Conservation (phyloP, 2,329 filamentous ascomycete species). For the Cladorrhinum sp. region DNA sequence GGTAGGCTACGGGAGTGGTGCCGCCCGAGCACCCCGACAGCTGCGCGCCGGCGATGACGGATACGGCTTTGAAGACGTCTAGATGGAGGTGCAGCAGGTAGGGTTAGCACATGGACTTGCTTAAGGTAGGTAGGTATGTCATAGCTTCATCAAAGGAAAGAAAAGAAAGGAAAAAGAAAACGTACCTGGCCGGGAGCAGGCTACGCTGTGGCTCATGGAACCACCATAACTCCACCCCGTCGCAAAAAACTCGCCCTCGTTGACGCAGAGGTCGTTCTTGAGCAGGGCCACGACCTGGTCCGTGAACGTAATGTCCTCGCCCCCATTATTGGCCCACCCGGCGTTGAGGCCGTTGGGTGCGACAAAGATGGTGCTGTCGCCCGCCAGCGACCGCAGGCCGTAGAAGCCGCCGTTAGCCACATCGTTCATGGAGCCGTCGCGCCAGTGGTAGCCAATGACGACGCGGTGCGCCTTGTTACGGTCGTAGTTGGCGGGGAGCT, state of each 20-base stretch:
- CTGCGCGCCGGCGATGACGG: conserved; percentile 9
- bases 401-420: conserved; percentile 37
- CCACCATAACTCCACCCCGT: conserved; percentile 42
- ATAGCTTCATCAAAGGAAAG: no score
- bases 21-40: conserved; percentile 12
- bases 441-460: conserved; percentile 42
- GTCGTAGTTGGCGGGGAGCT: conserved; percentile 32
- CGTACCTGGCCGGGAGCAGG: conserved; percentile 41
- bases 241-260: conserved; percentile 40
- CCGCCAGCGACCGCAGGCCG: conserved; percentile 34
- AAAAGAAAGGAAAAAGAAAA: no score
- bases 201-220: conserved; percentile 40
- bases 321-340: conserved; percentile 42
- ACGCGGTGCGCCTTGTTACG: conserved; percentile 36
- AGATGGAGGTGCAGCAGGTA: no score
- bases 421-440: no score
- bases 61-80: conserved; percentile 38
- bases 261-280: conserved; percentile 39
- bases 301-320: conserved; percentile 40
- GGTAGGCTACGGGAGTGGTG: conserved; percentile 19
- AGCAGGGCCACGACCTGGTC: conserved; percentile 37
- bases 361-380: conserved; percentile 44
- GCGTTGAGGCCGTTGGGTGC: conserved; percentile 40
- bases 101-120: no score
- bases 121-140: no score